phyloP scores from a whole-genome alignment of 1,284 basidiomycete species.

The Mycosarcoma mackinlayi region DNA sequence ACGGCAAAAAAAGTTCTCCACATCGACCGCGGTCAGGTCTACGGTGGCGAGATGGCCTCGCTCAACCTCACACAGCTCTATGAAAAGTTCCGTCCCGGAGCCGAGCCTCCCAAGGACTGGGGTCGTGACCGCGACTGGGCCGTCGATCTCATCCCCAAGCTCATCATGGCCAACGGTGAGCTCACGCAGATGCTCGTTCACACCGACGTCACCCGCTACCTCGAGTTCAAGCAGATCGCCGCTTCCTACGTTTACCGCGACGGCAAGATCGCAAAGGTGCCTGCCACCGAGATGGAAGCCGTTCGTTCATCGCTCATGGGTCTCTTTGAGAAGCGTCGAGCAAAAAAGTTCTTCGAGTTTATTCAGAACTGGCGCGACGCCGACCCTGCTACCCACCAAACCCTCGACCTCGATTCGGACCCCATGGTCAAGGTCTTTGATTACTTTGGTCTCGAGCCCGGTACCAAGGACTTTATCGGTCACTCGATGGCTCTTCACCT shows the following conservation, averaged over 20 bases:
- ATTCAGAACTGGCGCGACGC: constrained; percentile 94
- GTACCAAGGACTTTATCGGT: constrained; percentile 98
- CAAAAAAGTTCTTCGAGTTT: constrained; percentile 99
- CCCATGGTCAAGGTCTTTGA: constrained; percentile 76
- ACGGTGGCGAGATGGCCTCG: constrained; percentile 96
- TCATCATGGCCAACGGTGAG: constrained; percentile 96
- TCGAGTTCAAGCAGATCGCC: constrained; percentile 99
- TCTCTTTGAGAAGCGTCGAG: constrained; percentile 95
- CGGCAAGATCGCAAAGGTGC: constrained; percentile 96
- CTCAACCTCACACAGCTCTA: constrained; percentile 98
- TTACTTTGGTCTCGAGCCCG: constrained; percentile 96
- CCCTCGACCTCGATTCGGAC: constrained; percentile 62
- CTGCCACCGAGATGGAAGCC: constrained; percentile 97
- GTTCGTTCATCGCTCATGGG: constrained; percentile 95
- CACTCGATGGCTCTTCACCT: constrained; percentile 99
- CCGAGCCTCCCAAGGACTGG: constrained; percentile 71
- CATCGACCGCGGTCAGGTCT: constrained; percentile 99
- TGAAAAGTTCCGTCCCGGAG: constrained; percentile 83
- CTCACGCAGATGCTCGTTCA: constrained; percentile 98
- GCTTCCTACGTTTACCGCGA: constrained; percentile 98
- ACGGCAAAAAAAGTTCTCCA: constrained; percentile 99
- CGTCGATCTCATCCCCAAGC: constrained; percentile 67
- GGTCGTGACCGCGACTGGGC: constrained; percentile 68
- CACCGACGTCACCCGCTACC: constrained; percentile 97
- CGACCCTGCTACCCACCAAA: constrained; percentile 93